Evolutionary conservation across 306 rosid genomes (phyloP).

Genomic region (Fragaria iinumae): DNA sequence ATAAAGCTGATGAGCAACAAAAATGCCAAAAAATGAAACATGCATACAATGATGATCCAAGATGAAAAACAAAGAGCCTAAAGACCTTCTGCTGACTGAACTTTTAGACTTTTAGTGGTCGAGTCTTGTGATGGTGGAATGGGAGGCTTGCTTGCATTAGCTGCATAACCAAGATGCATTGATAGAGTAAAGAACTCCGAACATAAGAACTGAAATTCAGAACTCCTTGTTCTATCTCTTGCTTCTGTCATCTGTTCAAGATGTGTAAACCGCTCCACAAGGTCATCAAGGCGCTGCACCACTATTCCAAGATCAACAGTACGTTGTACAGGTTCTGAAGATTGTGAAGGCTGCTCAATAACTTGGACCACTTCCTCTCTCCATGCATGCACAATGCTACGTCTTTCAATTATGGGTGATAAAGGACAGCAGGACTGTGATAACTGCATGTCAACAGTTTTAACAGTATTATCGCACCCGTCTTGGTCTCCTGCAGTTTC

Average conservation of each 20-base stretch:
- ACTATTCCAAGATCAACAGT: neutral
- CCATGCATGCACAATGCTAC: constrained; percentile 4
- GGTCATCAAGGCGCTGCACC: neutral
- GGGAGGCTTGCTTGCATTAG: constrained; percentile 7
- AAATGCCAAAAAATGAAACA: neutral
- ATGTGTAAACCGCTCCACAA: constrained; percentile 2
- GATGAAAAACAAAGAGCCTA: neutral
- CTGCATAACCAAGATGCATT: neutral
- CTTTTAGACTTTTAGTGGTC: neutral
- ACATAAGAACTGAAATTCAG: neutral
- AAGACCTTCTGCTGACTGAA: neutral
- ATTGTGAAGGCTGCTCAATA: neutral
- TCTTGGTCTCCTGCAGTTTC: neutral
- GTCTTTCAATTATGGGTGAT: neutral
- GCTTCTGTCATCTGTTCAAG: neutral
- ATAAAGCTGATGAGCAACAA: neutral
- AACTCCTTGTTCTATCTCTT: neutral
- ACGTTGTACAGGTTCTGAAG: neutral
- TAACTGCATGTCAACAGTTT: neutral
- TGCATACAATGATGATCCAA: neutral
- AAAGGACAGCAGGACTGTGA: neutral
- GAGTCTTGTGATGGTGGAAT: neutral
- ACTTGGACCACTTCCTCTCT: neutral
- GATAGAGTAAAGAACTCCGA: neutral
- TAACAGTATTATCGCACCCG: neutral